Base-by-base conservation (phyloP, 2,329 filamentous ascomycete genomes). In the Aspergillus thermomutatus region DNA sequence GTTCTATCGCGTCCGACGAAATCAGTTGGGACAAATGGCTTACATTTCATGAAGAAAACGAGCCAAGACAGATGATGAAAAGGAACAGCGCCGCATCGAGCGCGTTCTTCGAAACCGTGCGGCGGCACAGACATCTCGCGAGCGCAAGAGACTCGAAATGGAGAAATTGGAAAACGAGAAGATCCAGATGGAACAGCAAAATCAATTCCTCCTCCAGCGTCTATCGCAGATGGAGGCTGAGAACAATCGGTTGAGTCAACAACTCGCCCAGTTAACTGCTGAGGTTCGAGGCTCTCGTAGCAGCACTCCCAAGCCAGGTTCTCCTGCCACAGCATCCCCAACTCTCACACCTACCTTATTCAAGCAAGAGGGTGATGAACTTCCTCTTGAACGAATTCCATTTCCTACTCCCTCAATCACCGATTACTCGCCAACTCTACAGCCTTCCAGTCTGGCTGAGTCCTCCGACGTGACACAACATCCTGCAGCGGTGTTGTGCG, bases 401-500 rank as follows among this genome's bases (percentile, higher is more conserved):
- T 75, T 75, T 61, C 73, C 71, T 0, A 72, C 73, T 45, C 73
- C 73, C 5, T 72, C 74, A 53, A 57, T 71, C 41, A 67, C 68
- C 65, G 72, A 74, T 57, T 73, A 71, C 67, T 75, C 74, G 23
- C 72, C 74, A 40, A 75, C 68, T 54, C 65, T 73, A 57, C 72
- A 72, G 63, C 70, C 72, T 65, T 72, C 72, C 64, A 73, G 70
- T 72, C 74, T 77, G 72, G 75, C 76, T 75, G 74, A 79, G 80
- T 84, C 88, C 79, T 83, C 90, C 86, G 91, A 95, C 84, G 80
- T 86, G 94, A 94, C 92, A 97, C 94, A 97, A 97, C 92, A 95
- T 96, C 92, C 94, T 97, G 94, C 94, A 84, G 94, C 85, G 92
- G 88, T 97, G 93, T 97, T 97, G 94, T 97, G 89, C 79, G 94